Conservation (phyloP, 331 rosid species). For the Arachis monticola region DNA sequence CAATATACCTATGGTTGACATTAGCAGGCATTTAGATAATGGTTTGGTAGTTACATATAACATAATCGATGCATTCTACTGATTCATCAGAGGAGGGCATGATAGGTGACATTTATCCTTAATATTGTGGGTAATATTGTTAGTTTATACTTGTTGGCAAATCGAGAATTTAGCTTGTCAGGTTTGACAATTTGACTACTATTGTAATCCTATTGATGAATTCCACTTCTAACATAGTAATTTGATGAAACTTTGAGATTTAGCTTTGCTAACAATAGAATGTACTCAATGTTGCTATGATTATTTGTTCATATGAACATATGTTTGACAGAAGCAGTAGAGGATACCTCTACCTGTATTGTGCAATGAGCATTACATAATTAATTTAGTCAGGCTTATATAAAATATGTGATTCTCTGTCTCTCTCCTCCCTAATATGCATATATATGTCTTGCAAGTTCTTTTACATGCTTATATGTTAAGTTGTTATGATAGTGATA, state of each 20-base stretch:
- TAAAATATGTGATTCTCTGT: neutral
- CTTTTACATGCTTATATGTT: slow-evolving; percentile 1
- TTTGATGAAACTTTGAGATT: neutral
- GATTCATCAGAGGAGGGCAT: neutral
- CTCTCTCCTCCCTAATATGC: neutral
- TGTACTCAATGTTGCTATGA: neutral
- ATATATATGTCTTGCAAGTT: neutral
- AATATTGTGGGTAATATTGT: neutral
- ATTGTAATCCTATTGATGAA: slow-evolving; percentile 3
- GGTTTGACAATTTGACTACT: slow-evolving; percentile 17
- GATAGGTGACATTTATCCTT: slow-evolving; percentile 3
- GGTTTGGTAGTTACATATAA: neutral
- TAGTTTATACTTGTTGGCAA: slow-evolving; percentile 24
- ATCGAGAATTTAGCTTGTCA: slow-evolving; percentile 14
- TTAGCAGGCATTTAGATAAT: slow-evolving; percentile 26
- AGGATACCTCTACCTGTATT: slow-evolving; percentile 7
- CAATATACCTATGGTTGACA: neutral
- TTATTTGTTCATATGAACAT: neutral
- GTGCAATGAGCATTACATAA: neutral
- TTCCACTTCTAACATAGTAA: neutral
- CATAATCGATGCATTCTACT: neutral
- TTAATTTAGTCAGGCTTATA: slow-evolving; percentile 2
- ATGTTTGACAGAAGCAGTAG: neutral
- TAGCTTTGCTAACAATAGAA: neutral
- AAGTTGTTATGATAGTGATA: neutral